phyloP scores from a whole-genome alignment of 441 rosid genomes.

The Macaranga tanarius region DNA sequence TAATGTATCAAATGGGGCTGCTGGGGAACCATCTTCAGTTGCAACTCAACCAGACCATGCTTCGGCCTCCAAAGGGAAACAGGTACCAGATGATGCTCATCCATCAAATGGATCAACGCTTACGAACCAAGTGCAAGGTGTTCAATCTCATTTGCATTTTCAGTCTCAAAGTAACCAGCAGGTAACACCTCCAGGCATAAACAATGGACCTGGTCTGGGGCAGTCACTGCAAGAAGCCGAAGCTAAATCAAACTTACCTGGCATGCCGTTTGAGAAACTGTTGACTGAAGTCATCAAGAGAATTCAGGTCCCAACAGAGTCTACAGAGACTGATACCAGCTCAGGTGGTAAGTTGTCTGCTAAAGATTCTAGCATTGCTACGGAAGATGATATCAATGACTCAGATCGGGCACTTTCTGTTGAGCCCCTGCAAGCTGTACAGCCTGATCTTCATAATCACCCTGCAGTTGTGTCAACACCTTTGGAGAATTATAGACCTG shows the following conservation, averaged over 20 bases:
- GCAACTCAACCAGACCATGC: slow-evolving; percentile 25
- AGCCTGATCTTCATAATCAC: slow-evolving; percentile 35
- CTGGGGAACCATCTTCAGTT: slow-evolving; percentile 22
- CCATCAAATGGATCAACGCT: slow-evolving; percentile 33
- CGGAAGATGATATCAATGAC: slow-evolving; percentile 32
- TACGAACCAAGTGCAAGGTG: slow-evolving; percentile 22
- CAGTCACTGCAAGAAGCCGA: slow-evolving; percentile 31
- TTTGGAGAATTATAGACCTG: slow-evolving; percentile 49
- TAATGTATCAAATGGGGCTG: slow-evolving; percentile 43
- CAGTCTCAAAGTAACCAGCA: slow-evolving; percentile 28
- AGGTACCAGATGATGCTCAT: slow-evolving; percentile 29
- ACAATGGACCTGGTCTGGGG: slow-evolving; percentile 27
- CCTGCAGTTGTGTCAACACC: slow-evolving; percentile 43
- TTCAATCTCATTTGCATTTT: slow-evolving; percentile 31
- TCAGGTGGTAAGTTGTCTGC: slow-evolving; percentile 25
- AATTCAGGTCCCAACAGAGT: slow-evolving; percentile 37
- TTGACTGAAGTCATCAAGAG: slow-evolving; percentile 56
- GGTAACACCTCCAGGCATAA: slow-evolving; percentile 26
- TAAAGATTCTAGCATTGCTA: slow-evolving; percentile 28
- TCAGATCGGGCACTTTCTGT: slow-evolving; percentile 51
- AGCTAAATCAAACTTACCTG: slow-evolving; percentile 28
- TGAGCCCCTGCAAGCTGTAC: slow-evolving; percentile 70
- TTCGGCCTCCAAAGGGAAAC: slow-evolving; percentile 39
- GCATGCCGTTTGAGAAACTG: slow-evolving; percentile 60
- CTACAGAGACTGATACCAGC: slow-evolving; percentile 33